Evolutionary conservation across 768 basidiomycete genomes (phyloP), one percentile per base, ranked within the genome.

Genomic region (Mycena belliarum): DNA sequence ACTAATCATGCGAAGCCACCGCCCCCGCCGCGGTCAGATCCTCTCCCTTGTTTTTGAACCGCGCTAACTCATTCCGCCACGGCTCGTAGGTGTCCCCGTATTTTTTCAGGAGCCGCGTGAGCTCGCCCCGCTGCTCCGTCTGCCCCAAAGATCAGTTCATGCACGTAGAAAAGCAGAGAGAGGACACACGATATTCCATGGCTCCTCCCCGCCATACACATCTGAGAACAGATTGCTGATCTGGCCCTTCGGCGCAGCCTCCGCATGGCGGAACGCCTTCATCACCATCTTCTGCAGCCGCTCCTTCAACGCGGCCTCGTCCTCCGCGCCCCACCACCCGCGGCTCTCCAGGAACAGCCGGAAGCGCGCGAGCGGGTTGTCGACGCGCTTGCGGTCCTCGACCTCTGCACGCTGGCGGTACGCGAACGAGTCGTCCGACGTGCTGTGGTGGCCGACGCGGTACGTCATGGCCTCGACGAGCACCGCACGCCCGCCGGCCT

Each of bases 351-450:
- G 81, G 75, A 85, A 97, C 20, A 88, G 70, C n/a, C 92, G 82
- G 74, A 95, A 91, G 28, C 94, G 87, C 24, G 81, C 79, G 56
- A 94, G 84, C 2, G 94, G 94, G 68, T 95, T 95, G 60, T 96
- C 92, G 54, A 97, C 85, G 29, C 91, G 87, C 74, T 93, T 95
- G 67, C 89, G 84, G 64, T 95, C 89, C 72, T 96, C 92, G 28
- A 97, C 95, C 67, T 96, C 95, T 54, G 91, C 83, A 20, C 91
- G 83, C 1, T 91, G 81, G 38, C 95, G 86, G 70, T 98, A 98
- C 21, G 94, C 95, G 66, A 91, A 95, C 6, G 93, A 95, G 71
- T 98, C 95, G 66, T 98, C 95, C 11, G 95, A 96, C 0, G 92
- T 95, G 18, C 91, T 93, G 69, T 95, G 93, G 68, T 98, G 94